Conservation (phyloP, 768 basidiomycete genomes). For the Kwoniella dejecticola region DNA sequence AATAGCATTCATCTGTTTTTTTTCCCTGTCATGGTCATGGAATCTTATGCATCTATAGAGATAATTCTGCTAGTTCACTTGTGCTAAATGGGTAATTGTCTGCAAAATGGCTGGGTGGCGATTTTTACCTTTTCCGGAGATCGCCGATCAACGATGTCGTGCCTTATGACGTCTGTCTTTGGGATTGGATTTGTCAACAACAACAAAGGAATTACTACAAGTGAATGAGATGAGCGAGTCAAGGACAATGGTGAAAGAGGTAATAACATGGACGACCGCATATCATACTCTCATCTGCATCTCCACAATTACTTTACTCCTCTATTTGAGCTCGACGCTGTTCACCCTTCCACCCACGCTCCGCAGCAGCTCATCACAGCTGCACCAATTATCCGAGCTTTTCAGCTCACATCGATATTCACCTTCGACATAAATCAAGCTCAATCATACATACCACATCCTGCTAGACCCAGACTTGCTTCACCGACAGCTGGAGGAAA, state of each 20-base stretch:
- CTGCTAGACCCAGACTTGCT: too few relatives aligned
- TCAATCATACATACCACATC: too few relatives aligned
- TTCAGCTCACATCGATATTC: too few relatives aligned
- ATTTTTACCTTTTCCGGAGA: constrained; percentile 10
- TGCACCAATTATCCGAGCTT: too few relatives aligned
- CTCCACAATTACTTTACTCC: constrained; percentile 14
- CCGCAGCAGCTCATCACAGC: too few relatives aligned
- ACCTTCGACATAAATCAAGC: too few relatives aligned
- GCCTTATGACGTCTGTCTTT: constrained; percentile 6
- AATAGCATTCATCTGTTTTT: too few relatives aligned
- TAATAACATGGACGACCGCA: background rate
- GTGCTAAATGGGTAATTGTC: background rate
- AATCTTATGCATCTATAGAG: background rate
- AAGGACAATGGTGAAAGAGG: constrained; percentile 18
- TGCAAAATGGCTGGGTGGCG: background rate
- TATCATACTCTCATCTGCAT: constrained; percentile 23
- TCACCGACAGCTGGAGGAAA: too few relatives aligned
- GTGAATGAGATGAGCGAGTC: background rate
- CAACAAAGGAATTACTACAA: background rate
- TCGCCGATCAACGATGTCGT: background rate
- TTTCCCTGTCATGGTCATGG: too few relatives aligned
- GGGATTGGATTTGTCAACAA: background rate
- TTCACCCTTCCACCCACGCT: too few relatives aligned
- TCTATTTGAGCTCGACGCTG: background rate
- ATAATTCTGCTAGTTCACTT: background rate